phyloP scores from a whole-genome alignment of 228 moss, liverwort and hornwort genomes.

The Sphagnum magellanicum region DNA sequence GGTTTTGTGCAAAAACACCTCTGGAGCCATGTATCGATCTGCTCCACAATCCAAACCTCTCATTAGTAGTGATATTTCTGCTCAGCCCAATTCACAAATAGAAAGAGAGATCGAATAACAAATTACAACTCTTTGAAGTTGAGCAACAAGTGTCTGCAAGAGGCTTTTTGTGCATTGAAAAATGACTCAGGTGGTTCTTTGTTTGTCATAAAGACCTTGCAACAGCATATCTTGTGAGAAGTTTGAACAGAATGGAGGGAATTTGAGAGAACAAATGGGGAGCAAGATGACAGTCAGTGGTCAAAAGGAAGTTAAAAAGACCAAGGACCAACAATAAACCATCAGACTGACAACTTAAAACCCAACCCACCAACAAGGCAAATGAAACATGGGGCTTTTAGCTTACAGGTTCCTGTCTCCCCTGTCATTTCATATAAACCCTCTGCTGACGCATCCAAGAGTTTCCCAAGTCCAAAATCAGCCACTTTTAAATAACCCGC shows the following conservation, averaged over 20 bases:
- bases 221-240: neutral
- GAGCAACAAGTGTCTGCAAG: no score
- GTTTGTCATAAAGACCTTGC: neutral
- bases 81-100: no score
- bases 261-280: neutral
- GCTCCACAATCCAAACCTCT: neutral
- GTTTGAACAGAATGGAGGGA: neutral
- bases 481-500: constrained; percentile 60
- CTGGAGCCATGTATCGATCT: constrained; percentile 65
- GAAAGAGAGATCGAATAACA: no score
- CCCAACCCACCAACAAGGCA: no score
- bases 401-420: constrained; percentile 59
- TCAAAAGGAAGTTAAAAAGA: neutral
- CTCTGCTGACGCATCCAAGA: constrained; percentile 23
- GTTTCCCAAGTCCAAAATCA: constrained; percentile 56
- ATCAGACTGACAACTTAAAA: no score
- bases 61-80: no score
- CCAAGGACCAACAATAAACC: neutral
- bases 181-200: no score
- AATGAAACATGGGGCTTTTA: no score
- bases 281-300: neutral
- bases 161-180: no score
- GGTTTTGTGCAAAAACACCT: constrained; percentile 28
- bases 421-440: constrained; percentile 41
- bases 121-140: no score